Evolutionary conservation across 2,329 filamentous ascomycete genomes (phyloP), one percentile per base, ranked within the genome.

Genomic region (Fusarium sambucinum): DNA sequence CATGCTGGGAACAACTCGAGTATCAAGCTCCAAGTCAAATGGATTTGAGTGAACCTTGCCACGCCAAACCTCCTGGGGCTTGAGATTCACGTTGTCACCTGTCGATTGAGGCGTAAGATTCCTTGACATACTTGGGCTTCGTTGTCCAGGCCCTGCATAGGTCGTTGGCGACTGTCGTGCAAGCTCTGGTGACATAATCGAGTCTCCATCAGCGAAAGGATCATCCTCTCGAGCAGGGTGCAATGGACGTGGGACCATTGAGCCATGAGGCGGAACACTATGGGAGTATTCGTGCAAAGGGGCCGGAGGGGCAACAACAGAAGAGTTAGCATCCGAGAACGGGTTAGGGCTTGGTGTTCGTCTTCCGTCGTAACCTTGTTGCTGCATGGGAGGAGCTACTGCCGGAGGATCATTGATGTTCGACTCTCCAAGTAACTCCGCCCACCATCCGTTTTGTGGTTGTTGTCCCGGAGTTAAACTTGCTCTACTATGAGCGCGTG

Each of bases 31-130:
- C n/a, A 90, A 80, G 68, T 90, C 88, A 71, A 90, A 90, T 3
- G 87, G 88, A 67, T 90, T 87, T 3, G 87, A 89, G 44, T 87
- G 85, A 74, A 88, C 87, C 72, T 87, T 87, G 71, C 84, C 85
- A 56, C 84, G 82, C 17, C 80, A 77, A 8, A 79, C 81, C 44
- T 80, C 81, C 44, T 63, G 66, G 37, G 53, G 62, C 50, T 78
- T 78, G 68, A 73, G 71, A 66, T 76, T 78, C 65, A 66, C 75
- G 59, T 71, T 77, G 64, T 74, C 71, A 57, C 66, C 62, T 14
- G 74, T 74, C 40, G 74, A 72, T 59, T 76, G 66, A 47, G 70
- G 70, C 40, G 67, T 74, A 21, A 74, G 71, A 25, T 62, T 59
- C 13, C 72, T 71, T 58, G 75, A 75, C 32, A 83, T 73, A 16